Conservation (phyloP, 2,329 filamentous ascomycete genomes). For the Coniella vitis region DNA sequence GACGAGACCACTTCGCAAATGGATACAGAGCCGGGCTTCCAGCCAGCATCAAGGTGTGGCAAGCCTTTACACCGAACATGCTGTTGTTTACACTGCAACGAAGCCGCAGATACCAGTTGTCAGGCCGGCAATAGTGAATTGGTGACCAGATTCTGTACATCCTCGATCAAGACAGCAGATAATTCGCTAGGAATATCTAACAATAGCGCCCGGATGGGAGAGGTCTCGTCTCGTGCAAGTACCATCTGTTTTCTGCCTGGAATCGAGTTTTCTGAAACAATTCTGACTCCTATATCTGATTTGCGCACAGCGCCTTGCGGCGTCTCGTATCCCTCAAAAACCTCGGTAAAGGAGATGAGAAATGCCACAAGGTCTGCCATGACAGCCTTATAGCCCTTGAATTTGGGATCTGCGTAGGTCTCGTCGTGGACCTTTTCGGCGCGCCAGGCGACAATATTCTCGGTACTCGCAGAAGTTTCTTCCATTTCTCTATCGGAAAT, state of each 20-base stretch:
- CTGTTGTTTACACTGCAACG: too few relatives aligned
- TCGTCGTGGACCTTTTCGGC: neutral
- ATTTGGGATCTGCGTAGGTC: neutral
- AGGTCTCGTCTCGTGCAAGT: neutral
- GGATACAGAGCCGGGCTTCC: too few relatives aligned
- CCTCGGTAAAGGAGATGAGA: slow-evolving; percentile 12
- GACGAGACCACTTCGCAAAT: too few relatives aligned
- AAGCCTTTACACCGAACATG: too few relatives aligned
- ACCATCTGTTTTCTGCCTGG: slow-evolving; percentile 8
- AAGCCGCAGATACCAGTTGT: too few relatives aligned
- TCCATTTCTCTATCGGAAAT: neutral
- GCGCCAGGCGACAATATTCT: slow-evolving; percentile 7
- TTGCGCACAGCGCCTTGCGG: neutral
- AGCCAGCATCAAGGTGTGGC: too few relatives aligned
- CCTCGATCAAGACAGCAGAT: slow-evolving; percentile 3
- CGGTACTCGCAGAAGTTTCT: neutral
- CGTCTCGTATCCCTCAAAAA: neutral
- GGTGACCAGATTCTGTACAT: slow-evolving; percentile 3
- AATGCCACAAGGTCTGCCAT: slow-evolving; percentile 16
- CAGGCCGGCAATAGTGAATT: neutral
- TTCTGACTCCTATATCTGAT: neutral
- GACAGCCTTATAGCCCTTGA: slow-evolving; percentile 12
- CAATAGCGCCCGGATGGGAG: slow-evolving; percentile 10
- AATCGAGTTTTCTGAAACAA: neutral
- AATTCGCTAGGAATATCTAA: neutral